A percentile compares a stretch with the other conserved stretches of the same genome.
Conservation (phyloP, 129 eudicot species). For the Deinandra increscens region DNA sequence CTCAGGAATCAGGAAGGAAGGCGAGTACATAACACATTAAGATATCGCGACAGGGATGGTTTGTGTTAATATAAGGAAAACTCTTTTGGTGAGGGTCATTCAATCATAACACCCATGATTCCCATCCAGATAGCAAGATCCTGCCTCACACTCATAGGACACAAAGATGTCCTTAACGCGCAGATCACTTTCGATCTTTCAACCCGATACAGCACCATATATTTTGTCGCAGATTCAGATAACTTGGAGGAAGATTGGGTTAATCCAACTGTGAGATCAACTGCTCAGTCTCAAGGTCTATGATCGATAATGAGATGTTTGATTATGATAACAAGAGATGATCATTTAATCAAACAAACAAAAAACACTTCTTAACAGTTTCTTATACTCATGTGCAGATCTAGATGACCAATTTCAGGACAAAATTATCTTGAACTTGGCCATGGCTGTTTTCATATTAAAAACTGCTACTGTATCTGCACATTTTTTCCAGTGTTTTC, state of each 20-base stretch:
- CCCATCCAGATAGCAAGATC: constrained; percentile 71
- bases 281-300: constrained; percentile 43
- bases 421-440: neutral
- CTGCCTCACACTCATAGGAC: constrained; percentile 89
- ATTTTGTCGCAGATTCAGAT: neutral
- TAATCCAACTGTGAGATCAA: neutral
- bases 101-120: neutral
- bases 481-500: neutral
- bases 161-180: constrained; percentile 75
- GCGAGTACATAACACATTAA: neutral
- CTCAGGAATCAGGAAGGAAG: neutral
- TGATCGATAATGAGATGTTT: constrained; percentile 42
- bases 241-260: neutral
- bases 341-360: too few relatives aligned
- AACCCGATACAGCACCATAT: constrained; percentile 72
- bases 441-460: neutral
- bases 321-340: neutral
- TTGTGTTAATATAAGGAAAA: neutral
- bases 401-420: too few relatives aligned
- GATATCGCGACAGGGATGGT: neutral
- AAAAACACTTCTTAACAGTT: too few relatives aligned
- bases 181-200: constrained; percentile 84
- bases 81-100: neutral
- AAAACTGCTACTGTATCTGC: neutral
- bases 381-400: too few relatives aligned